These are phyloP conservation scores for Sutorius australiensis DNA, from an alignment of 768 basidiomycete genomes.

Conservation along the genomic window DNA sequence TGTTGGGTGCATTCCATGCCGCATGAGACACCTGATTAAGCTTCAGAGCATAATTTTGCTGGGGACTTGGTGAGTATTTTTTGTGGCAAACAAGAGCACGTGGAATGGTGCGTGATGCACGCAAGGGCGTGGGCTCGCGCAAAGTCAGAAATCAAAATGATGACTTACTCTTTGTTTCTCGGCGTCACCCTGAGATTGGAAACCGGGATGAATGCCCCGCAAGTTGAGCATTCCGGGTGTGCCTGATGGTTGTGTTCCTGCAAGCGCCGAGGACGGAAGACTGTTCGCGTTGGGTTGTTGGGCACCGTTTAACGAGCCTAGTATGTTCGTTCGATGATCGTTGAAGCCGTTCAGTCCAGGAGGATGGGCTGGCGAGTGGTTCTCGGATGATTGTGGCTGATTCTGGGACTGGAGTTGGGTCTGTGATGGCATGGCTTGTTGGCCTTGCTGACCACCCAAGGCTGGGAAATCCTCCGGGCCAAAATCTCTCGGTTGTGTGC, in stretches of 20 bases:
- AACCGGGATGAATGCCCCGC: constrained; percentile 38
- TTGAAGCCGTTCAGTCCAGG: constrained; percentile 72
- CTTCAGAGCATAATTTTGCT: constrained; percentile 63
- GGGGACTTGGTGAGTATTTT: constrained; percentile 8
- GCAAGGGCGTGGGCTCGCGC: constrained; percentile 3
- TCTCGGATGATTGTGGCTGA: constrained; percentile 32
- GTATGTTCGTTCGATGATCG: constrained; percentile 50
- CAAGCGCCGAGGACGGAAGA: constrained; percentile 29
- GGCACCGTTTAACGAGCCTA: constrained; percentile 45
- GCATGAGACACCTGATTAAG: constrained; percentile 58
- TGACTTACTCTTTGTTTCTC: constrained; percentile 67
- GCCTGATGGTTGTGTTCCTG: constrained; percentile 45
- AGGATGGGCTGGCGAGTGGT: constrained; percentile 47
- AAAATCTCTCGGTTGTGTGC: constrained; percentile 39
- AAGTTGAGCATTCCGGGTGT: constrained; percentile 70
- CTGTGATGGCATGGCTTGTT: constrained; percentile 22
- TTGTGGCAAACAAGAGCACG: background rate
- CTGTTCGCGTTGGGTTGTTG: constrained; percentile 22
- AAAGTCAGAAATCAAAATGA: background rate
- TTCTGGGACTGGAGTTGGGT: constrained; percentile 29
- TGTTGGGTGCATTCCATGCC: constrained; percentile 61
- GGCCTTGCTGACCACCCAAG: constrained; percentile 60
- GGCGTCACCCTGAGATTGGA: constrained; percentile 56
- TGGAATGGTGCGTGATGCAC: background rate
- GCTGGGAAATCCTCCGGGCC: constrained; percentile 91